These are phyloP conservation scores for Zizania palustris DNA, from an alignment of 202 grass and related monocot species.

Conservation along the genomic window DNA sequence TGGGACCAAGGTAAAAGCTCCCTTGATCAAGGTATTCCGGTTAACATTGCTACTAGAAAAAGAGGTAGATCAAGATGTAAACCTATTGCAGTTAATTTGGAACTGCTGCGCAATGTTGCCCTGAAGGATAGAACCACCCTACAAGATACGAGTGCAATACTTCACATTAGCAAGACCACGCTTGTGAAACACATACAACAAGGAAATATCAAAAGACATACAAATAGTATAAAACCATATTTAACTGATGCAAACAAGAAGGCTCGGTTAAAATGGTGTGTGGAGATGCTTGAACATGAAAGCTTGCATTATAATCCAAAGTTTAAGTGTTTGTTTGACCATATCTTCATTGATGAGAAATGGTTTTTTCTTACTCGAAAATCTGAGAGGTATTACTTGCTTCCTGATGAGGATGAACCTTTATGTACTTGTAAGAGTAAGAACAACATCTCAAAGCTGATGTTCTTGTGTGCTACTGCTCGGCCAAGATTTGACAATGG, in stretches of 20 bases:
- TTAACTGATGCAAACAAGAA: not conserved
- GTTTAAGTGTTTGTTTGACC: not conserved
- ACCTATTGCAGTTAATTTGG: not conserved
- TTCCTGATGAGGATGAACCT: not conserved
- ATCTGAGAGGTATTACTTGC: not conserved
- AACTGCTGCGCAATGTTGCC: too few species aligned
- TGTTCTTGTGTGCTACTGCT: not conserved
- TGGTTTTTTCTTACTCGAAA: conserved; percentile 1
- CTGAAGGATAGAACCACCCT: not conserved
- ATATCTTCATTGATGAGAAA: conserved; percentile 6
- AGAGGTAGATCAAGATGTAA: not conserved
- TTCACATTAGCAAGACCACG: not conserved
- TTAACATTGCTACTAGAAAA: not conserved
- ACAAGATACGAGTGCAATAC: not conserved
- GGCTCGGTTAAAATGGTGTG: not conserved
- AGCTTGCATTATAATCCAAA: not conserved
- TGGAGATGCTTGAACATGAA: not conserved
- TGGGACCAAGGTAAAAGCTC: not conserved
- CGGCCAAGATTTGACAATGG: not conserved
- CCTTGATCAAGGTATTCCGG: not conserved
- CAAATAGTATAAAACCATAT: not conserved
- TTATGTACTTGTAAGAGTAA: not conserved
- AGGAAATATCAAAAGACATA: not conserved
- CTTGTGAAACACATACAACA: not conserved
- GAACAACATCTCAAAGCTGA: not conserved